These are phyloP conservation scores for Malassezia sympodialis DNA, from an alignment of 1,284 basidiomycete species.

Conservation along the genomic window DNA sequence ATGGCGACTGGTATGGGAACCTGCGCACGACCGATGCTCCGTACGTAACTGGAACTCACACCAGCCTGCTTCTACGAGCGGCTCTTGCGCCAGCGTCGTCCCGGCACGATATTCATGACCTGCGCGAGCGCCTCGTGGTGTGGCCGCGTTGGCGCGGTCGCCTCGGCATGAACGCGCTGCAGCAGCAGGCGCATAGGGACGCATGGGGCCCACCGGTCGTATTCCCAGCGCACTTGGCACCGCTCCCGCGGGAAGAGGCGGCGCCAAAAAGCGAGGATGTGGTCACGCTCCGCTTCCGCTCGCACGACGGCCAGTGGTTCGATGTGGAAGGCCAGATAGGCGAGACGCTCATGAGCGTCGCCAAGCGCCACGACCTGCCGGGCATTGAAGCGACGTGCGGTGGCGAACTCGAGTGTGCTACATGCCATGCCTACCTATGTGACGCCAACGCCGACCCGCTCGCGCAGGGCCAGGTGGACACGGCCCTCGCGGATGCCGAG, in stretches of 20 bases:
- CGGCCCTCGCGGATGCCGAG: background rate
- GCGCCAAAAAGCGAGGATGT: background rate
- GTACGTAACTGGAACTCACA: slow-evolving; percentile 11
- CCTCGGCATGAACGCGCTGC: slow-evolving; percentile 32
- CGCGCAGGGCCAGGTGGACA: slow-evolving; percentile 3
- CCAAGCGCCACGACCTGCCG: slow-evolving; percentile 31
- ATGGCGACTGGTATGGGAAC: slow-evolving; percentile 45
- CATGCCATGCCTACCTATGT: slow-evolving; percentile 30
- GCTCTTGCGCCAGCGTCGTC: slow-evolving; percentile 39
- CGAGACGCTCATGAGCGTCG: slow-evolving; percentile 42
- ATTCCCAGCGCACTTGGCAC: slow-evolving; percentile 27
- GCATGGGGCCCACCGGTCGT: slow-evolving; percentile 35
- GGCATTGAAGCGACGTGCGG: slow-evolving; percentile 45
- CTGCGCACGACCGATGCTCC: slow-evolving; percentile 21
- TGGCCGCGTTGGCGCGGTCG: slow-evolving; percentile 48
- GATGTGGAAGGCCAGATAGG: slow-evolving; percentile 30
- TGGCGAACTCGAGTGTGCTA: slow-evolving; percentile 42
- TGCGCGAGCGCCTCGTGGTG: slow-evolving; percentile 33
- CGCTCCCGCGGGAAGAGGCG: slow-evolving; percentile 16
- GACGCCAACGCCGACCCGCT: slow-evolving; percentile 16
- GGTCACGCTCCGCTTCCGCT: slow-evolving; percentile 28
- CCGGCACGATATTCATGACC: slow-evolving; percentile 36
- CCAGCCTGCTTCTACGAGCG: slow-evolving; percentile 30
- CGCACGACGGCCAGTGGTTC: slow-evolving; percentile 25
- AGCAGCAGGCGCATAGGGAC: slow-evolving; percentile 31